Percentiles rank a stretch among this genome's conserved stretches.
phyloP scores from a whole-genome alignment of 257 asterid species.

The Fraxinus americana region DNA sequence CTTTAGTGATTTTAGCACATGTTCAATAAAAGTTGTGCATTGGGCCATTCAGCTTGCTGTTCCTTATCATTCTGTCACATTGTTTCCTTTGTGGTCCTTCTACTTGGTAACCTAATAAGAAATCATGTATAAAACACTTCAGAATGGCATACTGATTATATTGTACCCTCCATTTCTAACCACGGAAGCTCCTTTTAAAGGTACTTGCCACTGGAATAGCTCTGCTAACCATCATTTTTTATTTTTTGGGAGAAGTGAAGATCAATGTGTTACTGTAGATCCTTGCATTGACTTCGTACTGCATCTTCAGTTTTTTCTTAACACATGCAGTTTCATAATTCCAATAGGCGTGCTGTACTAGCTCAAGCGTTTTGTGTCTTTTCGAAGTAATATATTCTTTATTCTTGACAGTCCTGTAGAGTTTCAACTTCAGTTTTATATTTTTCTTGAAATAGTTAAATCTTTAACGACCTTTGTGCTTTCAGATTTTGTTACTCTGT shows the following conservation, averaged over 20 bases:
- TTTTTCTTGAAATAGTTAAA: not conserved
- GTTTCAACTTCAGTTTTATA: not conserved
- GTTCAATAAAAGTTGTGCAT: slow-evolving; percentile 1
- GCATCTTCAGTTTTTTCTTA: too few species aligned
- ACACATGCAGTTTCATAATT: too few species aligned
- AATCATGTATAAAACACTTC: too few species aligned
- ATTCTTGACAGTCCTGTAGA: not conserved
- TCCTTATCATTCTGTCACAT: not conserved
- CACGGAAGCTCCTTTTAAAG: not conserved
- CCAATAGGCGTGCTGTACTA: not conserved
- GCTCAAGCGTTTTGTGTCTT: not conserved
- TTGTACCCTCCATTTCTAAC: not conserved
- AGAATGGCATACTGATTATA: not conserved
- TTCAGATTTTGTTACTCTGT: not conserved
- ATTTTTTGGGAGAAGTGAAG: not conserved
- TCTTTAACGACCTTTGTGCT: not conserved
- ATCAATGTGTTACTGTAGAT: not conserved
- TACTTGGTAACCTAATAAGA: not conserved
- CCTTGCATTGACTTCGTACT: not conserved
- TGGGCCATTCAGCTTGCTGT: slow-evolving; percentile 5
- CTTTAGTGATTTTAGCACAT: not conserved
- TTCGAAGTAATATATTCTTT: too few species aligned
- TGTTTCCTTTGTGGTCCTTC: not conserved
- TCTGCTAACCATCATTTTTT: too few species aligned
- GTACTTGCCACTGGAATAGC: too few species aligned